Percentiles rank a stretch among this genome's conserved stretches.
Conservation (phyloP, 306 rosid genomes). For the Prunus persica region DNA sequence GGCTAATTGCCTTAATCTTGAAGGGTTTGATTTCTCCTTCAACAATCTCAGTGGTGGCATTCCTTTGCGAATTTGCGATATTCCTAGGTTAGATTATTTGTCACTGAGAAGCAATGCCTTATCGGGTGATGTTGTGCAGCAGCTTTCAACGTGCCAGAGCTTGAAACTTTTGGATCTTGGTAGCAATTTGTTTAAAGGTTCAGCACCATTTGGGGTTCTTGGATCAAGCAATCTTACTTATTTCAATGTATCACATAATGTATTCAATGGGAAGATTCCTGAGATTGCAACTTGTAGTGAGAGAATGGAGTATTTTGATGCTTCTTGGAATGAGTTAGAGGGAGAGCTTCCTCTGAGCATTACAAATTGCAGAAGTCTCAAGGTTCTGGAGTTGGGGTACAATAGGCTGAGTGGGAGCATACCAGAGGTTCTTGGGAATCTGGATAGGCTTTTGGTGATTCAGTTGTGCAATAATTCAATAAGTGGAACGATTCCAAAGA, state of each 20-base stretch:
- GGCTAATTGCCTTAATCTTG: conserved; percentile 69
- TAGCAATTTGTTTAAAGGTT: conserved; percentile 60
- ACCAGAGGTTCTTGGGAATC: conserved; percentile 51
- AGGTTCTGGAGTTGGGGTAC: conserved; percentile 66
- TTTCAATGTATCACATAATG: conserved; percentile 68
- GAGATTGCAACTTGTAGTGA: conserved; percentile 59
- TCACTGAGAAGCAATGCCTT: conserved; percentile 71
- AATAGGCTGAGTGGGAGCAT: conserved; percentile 68
- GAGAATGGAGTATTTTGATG: conserved; percentile 66
- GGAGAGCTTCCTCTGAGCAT: conserved; percentile 83
- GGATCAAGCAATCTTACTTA: conserved; percentile 56
- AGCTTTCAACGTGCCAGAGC: conserved; percentile 57
- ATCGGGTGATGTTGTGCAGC: conserved; percentile 58
- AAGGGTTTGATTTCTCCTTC: conserved; percentile 93
- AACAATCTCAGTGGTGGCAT: conserved; percentile 74
- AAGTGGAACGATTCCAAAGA: conserved; percentile 62
- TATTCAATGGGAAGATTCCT: conserved; percentile 65
- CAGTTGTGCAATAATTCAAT: conserved; percentile 72
- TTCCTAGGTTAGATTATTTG: conserved; percentile 66
- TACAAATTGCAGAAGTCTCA: conserved; percentile 63
- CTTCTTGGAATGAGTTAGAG: conserved; percentile 72
- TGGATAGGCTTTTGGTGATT: conserved; percentile 61
- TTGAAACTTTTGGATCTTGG: conserved; percentile 72
- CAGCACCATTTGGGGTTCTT: conserved; percentile 67
- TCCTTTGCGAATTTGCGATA: conserved; percentile 58